Base-by-base conservation (phyloP, 371 early-diverging fungal species). In the Smittium culicis region DNA sequence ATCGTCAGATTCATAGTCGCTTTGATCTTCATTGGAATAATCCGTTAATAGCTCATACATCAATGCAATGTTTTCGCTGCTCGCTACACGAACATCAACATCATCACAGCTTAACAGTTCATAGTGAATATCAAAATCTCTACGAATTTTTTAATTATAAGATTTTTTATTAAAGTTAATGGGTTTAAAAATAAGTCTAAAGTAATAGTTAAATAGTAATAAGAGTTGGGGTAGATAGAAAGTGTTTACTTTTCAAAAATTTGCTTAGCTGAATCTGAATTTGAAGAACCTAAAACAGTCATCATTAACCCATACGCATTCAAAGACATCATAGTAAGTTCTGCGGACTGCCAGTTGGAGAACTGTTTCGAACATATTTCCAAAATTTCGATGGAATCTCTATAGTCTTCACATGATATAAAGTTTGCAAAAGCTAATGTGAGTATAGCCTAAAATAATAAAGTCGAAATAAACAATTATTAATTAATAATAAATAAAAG, bases 61-160 rank as follows among this genome's bases (percentile, higher is more conserved):
- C 45, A 88, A 70, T 0, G 87, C 91, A 73, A 88, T 83, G 72
- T 88, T 85, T 74, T 88, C 87, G 30, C 88, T 89, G 14, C 86
- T 77, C 25, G 88, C 85, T 14, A 88, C 81, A 2, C 91, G 82
- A 20, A 86, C 79, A n/a, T 86, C 86, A 45, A 87, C 82, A 54
- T 79, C 73, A 8, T 82, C 71, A 27, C 85, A 84, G 29, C 83
- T 85, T 17, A 90, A 74, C 32, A 84, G 70, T 25, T 77, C 72
- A 61, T 79, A 74, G 69, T 83, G 83, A 2, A 75, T 65, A 20
- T 57, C 70, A 14, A 74, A 54, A 72, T 79, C 73, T 73, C 63
- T 63, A 33, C 5, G 5, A 11, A 24, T 5, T 27, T 16, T 60
- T n/a, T 5, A 45, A 45, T 11, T 11, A 45, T 45, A 45, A 45